These are phyloP conservation scores for Colletotrichum euphorbiae DNA, from an alignment of 2,329 filamentous ascomycete genomes.

Conservation along the genomic window DNA sequence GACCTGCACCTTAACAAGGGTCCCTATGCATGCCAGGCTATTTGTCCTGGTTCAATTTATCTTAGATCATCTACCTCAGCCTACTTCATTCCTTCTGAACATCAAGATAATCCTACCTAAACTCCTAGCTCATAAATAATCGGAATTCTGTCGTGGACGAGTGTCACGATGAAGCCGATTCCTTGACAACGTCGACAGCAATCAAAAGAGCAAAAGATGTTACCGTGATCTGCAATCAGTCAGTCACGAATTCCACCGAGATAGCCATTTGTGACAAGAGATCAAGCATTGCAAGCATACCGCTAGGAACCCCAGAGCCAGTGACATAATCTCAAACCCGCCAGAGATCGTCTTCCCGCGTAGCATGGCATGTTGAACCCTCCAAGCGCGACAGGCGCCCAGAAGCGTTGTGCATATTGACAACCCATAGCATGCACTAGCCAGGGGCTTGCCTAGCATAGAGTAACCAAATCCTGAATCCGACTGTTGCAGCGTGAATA, in stretches of 20 bases:
- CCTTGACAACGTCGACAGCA: constrained; percentile 37
- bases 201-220: constrained; percentile 39
- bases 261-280: background rate
- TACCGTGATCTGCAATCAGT: constrained; percentile 5
- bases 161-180: constrained; percentile 8
- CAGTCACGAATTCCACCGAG: background rate
- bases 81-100: too few relatives aligned
- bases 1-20: background rate
- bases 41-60: too few relatives aligned
- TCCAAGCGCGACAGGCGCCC: constrained; percentile 48
- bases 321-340: constrained; percentile 46
- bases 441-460: constrained; percentile 69
- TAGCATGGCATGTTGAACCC: constrained; percentile 47
- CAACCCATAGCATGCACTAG: constrained; percentile 53
- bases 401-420: constrained; percentile 52
- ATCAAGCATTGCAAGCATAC: constrained; percentile 31
- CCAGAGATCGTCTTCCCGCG: constrained; percentile 47
- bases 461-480: constrained; percentile 66
- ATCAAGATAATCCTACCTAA: too few relatives aligned
- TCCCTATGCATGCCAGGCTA: too few relatives aligned
- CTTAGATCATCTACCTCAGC: too few relatives aligned
- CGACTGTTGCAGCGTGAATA: constrained; percentile 66
- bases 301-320: constrained; percentile 29
- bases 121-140: too few relatives aligned
- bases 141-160: background rate